Conservation (phyloP, 2,329 filamentous ascomycete genomes). For the Ramichloridium luteum region DNA sequence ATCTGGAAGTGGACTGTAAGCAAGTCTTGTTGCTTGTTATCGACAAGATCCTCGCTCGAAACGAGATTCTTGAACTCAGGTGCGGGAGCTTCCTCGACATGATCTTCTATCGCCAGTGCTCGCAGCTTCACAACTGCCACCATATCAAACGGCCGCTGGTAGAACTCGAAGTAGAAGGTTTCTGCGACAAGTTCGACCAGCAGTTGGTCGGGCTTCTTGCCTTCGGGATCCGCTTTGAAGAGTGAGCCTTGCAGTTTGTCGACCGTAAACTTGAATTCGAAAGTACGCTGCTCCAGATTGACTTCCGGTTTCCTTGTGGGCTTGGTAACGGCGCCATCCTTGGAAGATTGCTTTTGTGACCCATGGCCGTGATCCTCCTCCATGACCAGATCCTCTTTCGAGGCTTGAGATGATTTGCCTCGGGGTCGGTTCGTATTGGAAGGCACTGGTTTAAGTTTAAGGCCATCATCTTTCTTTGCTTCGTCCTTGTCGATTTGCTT, state of each 20-base stretch:
- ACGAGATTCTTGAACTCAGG: conserved; percentile 95
- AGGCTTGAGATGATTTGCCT: conserved; percentile 59
- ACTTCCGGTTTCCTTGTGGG: conserved; percentile 24
- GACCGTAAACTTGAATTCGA: conserved; percentile 94
- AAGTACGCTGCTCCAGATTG: conserved; percentile 75
- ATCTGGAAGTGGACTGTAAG: conserved; percentile 81
- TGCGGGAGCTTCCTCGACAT: conserved; percentile 73
- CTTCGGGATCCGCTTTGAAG: conserved; percentile 72
- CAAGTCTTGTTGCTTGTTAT: conserved; percentile 64
- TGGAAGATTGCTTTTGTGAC: conserved; percentile 26
- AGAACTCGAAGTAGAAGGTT: conserved; percentile 76
- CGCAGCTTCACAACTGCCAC: conserved; percentile 80
- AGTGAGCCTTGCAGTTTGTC: conserved; percentile 88
- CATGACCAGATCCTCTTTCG: conserved; percentile 63
- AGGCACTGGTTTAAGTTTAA: conserved; percentile 26
- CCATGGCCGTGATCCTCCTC: conserved; percentile 42
- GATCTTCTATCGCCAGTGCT: conserved; percentile 81
- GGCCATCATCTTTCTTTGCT: conserved; percentile 8
- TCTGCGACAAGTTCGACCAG: conserved; percentile 87
- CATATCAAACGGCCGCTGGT: conserved; percentile 83
- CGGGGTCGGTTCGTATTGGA: conserved; percentile 41
- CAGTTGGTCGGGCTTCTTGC: conserved; percentile 61
- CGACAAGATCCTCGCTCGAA: conserved; percentile 66
- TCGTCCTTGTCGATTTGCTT: conserved; percentile 4
- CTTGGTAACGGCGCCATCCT: conserved; percentile 35